Percentiles rank a stretch among this genome's conserved stretches.
Evolutionary conservation across 2,329 filamentous ascomycete genomes (phyloP).

Genomic region (Malbranchea zuffiana): DNA sequence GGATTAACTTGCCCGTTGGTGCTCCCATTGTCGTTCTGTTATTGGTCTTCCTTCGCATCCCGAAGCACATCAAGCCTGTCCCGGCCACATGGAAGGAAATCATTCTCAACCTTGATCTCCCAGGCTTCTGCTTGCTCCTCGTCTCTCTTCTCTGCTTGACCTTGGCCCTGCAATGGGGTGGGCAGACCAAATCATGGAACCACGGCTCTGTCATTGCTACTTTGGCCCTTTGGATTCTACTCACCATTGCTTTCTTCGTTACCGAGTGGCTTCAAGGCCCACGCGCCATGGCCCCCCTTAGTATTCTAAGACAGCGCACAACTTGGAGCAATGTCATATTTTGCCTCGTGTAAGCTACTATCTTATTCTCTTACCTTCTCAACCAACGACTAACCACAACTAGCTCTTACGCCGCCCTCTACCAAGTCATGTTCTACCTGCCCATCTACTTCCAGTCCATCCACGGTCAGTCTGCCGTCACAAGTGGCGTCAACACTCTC

Average conservation of each 20-base stretch:
- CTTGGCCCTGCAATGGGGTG: constrained; percentile 22
- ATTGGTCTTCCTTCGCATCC: constrained; percentile 7
- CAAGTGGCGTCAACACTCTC: constrained; percentile 17
- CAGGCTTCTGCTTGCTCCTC: constrained; percentile 17
- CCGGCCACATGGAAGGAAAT: constrained; percentile 11
- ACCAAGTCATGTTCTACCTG: constrained; percentile 17
- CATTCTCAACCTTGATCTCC: constrained; percentile 18
- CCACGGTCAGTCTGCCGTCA: constrained; percentile 13
- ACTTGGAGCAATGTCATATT: constrained; percentile 11
- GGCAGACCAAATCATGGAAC: constrained; percentile 16
- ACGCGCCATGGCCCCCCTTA: constrained; percentile 9
- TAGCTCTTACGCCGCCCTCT: constrained; percentile 13
- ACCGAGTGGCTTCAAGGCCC: constrained; percentile 12
- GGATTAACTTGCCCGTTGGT: constrained; percentile 12
- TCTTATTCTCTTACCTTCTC: neutral
- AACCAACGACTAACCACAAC: constrained; percentile 5
- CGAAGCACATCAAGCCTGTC: constrained; percentile 7
- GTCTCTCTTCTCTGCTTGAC: constrained; percentile 17
- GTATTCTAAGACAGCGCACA: constrained; percentile 10
- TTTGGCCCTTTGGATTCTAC: constrained; percentile 15
- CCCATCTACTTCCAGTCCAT: constrained; percentile 20
- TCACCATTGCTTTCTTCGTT: constrained; percentile 15
- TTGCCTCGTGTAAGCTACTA: constrained; percentile 12
- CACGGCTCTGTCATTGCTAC: constrained; percentile 16
- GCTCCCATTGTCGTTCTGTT: constrained; percentile 7